A percentile compares a stretch with the other conserved stretches of the same genome.
Evolutionary conservation across 2,329 filamentous ascomycete genomes (phyloP).

Genomic region (Pyricularia grisea): DNA sequence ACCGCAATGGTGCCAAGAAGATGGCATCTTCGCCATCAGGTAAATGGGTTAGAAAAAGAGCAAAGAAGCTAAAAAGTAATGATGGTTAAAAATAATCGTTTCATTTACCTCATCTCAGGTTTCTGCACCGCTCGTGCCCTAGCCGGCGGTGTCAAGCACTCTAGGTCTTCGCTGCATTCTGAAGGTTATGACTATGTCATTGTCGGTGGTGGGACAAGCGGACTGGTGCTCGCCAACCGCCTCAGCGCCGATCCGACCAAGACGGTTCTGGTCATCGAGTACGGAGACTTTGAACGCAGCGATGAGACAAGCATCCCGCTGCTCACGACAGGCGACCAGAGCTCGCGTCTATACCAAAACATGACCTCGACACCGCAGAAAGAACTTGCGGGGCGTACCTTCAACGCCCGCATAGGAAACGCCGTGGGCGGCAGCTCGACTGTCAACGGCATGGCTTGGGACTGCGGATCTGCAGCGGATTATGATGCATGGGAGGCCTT

Average conservation of each 20-base stretch:
- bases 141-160: not conserved
- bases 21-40: too few relatives aligned
- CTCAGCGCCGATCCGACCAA: constrained; percentile 25
- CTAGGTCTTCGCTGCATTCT: not conserved
- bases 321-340: not conserved
- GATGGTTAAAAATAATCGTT: not conserved
- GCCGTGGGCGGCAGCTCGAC: constrained; percentile 52
- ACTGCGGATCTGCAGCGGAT: constrained; percentile 31
- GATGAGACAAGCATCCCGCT: constrained; percentile 2
- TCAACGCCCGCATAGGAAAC: constrained; percentile 22
- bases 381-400: constrained; percentile 25
- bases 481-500: constrained; percentile 46
- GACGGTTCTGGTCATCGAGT: constrained; percentile 16
- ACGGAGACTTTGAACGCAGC: constrained; percentile 13
- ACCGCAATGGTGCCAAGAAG: too few relatives aligned
- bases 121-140: not conserved
- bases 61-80: not conserved
- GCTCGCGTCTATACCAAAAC: not conserved
- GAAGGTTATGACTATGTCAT: constrained; percentile 27
- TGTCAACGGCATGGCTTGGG: constrained; percentile 47
- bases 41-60: not conserved
- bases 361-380: constrained; percentile 18
- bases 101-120: not conserved
- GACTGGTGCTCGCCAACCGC: constrained; percentile 32
- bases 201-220: constrained; percentile 35